These are phyloP conservation scores for Tricholoma bakamatsutake DNA, from an alignment of 768 basidiomycete genomes.

Conservation along the genomic window DNA sequence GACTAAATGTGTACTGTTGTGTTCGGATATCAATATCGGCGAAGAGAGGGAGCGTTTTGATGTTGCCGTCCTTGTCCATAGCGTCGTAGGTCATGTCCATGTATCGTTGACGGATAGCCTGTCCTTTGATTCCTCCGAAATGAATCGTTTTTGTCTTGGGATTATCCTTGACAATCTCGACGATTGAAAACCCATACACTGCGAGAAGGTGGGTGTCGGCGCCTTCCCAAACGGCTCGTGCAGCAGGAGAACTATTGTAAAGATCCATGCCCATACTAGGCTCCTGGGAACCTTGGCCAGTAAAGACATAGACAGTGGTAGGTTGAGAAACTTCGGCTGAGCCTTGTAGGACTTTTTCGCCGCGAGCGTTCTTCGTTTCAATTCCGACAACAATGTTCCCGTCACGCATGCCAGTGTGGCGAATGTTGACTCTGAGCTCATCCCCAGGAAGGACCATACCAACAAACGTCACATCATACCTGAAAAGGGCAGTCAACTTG, in stretches of 20 bases:
- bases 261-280: conserved; percentile 99
- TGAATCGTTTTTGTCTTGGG: conserved; percentile 98
- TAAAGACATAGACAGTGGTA: conserved; percentile 93
- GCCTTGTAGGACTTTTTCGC: conserved; percentile 90
- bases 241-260: conserved; percentile 88
- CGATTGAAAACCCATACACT: conserved; percentile 97
- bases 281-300: conserved; percentile 97
- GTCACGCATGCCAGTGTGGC: conserved; percentile 86
- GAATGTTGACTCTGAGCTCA: conserved; percentile 79
- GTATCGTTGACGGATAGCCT: conserved; percentile 97
- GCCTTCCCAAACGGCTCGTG: conserved; percentile 95
- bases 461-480: conserved; percentile 92
- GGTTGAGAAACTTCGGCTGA: conserved; percentile 92
- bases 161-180: conserved; percentile 98
- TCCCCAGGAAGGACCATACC: conserved; percentile 96
- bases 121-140: conserved; percentile 99
- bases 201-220: conserved; percentile 91
- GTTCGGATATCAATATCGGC: conserved; percentile 93
- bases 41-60: conserved; percentile 95
- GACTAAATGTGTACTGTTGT: conserved; percentile 96
- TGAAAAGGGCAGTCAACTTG: conserved; percentile 22
- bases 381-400: conserved; percentile 92
- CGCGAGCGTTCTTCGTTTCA: conserved; percentile 75
- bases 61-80: conserved; percentile 91
- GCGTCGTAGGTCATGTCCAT: conserved; percentile 99